These are phyloP conservation scores for Candida insectorum DNA, from an alignment of 805 yeast species.

Conservation along the genomic window DNA sequence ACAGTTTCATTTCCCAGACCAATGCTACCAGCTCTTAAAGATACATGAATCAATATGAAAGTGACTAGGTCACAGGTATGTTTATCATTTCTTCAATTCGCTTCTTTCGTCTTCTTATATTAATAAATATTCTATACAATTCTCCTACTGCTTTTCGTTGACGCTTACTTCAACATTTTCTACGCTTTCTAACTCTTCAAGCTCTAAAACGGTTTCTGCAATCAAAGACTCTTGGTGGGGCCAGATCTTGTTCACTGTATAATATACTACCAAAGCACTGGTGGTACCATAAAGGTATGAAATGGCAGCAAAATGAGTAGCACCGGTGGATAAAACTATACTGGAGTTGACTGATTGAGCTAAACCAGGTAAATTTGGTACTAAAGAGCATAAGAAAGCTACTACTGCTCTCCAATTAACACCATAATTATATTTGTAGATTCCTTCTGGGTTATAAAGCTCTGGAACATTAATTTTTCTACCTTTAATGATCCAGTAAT, in stretches of 20 bases:
- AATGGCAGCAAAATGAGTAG: conserved; percentile 7
- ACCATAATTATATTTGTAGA: conserved; percentile 25
- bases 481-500: conserved; percentile 11
- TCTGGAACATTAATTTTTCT: conserved; percentile 26
- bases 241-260: conserved; percentile 5
- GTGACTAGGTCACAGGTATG: too few relatives aligned
- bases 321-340: conserved; percentile 6
- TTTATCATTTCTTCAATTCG: too few relatives aligned
- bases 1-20: conserved; percentile 1
- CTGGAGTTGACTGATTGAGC: conserved; percentile 10
- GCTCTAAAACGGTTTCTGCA: conserved; percentile 4
- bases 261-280: conserved; percentile 10
- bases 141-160: not conserved
- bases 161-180: not conserved
- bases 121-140: too few relatives aligned
- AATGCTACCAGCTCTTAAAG: conserved; percentile 5
- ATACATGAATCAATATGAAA: too few relatives aligned
- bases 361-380: conserved; percentile 14
- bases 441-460: conserved; percentile 21
- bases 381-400: conserved; percentile 18
- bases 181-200: conserved; percentile 1
- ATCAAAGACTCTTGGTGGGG: conserved; percentile 9
- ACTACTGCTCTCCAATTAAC: conserved; percentile 13
- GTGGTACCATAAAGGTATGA: conserved; percentile 9
- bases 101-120: too few relatives aligned